Evolutionary conservation across 1,284 basidiomycete genomes (phyloP).

Genomic region (Naganishia liquefaciens): DNA sequence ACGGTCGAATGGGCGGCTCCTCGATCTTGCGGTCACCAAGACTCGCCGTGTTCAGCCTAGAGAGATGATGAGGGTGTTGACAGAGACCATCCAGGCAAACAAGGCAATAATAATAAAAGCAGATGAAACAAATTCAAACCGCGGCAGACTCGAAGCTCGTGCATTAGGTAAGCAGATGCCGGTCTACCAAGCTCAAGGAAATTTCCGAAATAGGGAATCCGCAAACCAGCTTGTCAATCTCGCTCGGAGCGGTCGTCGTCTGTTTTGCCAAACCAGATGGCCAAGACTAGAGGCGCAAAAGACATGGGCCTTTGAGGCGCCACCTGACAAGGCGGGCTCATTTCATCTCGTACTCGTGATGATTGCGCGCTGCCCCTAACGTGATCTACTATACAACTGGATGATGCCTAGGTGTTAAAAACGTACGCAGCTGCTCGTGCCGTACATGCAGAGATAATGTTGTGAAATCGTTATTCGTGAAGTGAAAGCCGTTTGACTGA

Average conservation of each 20-base stretch:
- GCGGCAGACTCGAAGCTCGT: neutral
- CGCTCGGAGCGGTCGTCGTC: neutral
- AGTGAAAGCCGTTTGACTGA: neutral
- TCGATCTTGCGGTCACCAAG: neutral
- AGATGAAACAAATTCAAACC: conserved; percentile 9
- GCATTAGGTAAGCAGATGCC: conserved; percentile 6
- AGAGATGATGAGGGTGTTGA: neutral
- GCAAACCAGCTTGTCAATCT: neutral
- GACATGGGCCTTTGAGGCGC: too few relatives aligned
- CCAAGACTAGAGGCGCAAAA: too few relatives aligned
- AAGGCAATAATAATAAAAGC: neutral
- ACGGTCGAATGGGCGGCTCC: neutral
- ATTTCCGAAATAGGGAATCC: conserved; percentile 1
- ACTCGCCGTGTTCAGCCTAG: neutral
- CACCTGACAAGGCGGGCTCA: too few relatives aligned
- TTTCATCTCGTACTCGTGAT: neutral
- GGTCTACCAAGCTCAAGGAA: neutral
- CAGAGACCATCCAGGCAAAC: neutral
- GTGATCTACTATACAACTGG: conserved; percentile 19
- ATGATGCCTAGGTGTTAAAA: neutral
- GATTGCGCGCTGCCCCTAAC: neutral
- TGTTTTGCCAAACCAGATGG: too few relatives aligned
- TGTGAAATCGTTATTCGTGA: neutral
- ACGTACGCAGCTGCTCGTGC: neutral
- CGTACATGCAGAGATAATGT: neutral